Percentiles rank a stretch among this genome's conserved stretches.
phyloP scores from a whole-genome alignment of 352 stramenopile genomes.

The Globisporangium nagaii region DNA sequence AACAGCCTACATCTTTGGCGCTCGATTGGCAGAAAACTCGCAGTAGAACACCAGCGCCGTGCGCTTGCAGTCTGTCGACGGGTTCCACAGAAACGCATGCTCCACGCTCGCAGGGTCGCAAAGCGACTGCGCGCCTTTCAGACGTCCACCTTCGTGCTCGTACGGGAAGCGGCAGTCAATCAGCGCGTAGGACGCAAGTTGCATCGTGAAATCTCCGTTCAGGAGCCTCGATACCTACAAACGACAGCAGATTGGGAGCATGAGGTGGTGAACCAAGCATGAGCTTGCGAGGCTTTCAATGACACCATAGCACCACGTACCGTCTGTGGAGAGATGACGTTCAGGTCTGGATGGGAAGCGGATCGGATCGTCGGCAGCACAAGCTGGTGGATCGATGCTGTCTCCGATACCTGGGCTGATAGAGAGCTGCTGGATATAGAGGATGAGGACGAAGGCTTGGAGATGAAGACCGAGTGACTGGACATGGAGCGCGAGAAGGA shows the following conservation, averaged over 20 bases:
- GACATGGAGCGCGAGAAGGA: slow-evolving; percentile 18
- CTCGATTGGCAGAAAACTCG: slow-evolving; percentile 63
- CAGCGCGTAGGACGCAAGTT: slow-evolving; percentile 26
- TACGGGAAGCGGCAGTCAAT: slow-evolving; percentile 62
- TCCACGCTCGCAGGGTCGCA: slow-evolving; percentile 40
- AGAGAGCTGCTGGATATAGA: background rate
- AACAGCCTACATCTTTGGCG: slow-evolving; percentile 47
- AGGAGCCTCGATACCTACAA: slow-evolving; percentile 24
- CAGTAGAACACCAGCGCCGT: slow-evolving; percentile 64
- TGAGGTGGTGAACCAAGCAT: too few species aligned
- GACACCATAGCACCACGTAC: slow-evolving; percentile 10
- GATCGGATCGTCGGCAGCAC: slow-evolving; percentile 51
- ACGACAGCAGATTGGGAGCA: background rate
- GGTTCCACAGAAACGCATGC: slow-evolving; percentile 25
- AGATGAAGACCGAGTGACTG: slow-evolving; percentile 19
- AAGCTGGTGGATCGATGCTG: slow-evolving; percentile 9
- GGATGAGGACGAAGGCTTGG: background rate
- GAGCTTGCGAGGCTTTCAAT: too few species aligned
- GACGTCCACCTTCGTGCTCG: slow-evolving; percentile 38
- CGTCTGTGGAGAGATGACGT: slow-evolving; percentile 48
- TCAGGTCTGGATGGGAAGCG: slow-evolving; percentile 46
- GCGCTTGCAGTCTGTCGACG: slow-evolving; percentile 17
- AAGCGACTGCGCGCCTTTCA: slow-evolving; percentile 32
- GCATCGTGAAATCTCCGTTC: slow-evolving; percentile 25
- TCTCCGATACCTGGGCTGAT: background rate